Conservation (phyloP, 1,139 yeast species). For the Tardiomyces depauwii region DNA sequence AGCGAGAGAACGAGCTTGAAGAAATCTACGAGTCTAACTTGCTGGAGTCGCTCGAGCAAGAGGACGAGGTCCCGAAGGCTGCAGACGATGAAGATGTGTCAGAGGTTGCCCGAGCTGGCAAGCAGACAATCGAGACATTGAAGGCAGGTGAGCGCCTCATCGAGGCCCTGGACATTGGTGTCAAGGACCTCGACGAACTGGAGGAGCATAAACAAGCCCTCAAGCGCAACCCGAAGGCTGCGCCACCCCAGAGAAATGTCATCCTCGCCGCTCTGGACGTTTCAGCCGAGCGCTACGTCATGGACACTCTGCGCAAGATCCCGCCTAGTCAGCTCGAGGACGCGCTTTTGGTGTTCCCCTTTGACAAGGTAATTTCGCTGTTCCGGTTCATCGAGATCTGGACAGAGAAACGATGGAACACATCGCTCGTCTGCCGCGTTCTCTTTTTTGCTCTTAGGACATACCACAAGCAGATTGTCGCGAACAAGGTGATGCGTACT, state of each 20-base stretch:
- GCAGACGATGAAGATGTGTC: slow-evolving; percentile 41
- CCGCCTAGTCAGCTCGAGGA: slow-evolving; percentile 84
- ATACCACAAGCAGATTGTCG: slow-evolving; percentile 58
- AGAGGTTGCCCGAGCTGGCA: slow-evolving; percentile 55
- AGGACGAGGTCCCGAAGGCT: slow-evolving; percentile 22
- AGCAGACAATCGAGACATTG: slow-evolving; percentile 82
- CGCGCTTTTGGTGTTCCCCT: slow-evolving; percentile 82
- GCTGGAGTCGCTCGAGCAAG: slow-evolving; percentile 21
- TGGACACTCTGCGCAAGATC: slow-evolving; percentile 57
- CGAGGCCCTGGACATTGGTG: slow-evolving; percentile 85
- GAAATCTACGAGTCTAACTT: slow-evolving; percentile 58
- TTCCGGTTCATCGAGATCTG: slow-evolving; percentile 66
- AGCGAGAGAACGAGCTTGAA: slow-evolving; percentile 89
- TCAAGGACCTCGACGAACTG: slow-evolving; percentile 52
- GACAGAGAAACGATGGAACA: slow-evolving; percentile 42
- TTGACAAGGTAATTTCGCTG: slow-evolving; percentile 65
- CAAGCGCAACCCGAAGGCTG: slow-evolving; percentile 31
- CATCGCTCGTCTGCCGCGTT: slow-evolving; percentile 61
- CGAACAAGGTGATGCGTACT: slow-evolving; percentile 27
- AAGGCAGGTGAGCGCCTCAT: slow-evolving; percentile 90
- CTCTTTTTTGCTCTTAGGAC: slow-evolving; percentile 60
- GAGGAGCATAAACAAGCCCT: slow-evolving; percentile 38
- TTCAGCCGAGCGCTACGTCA: slow-evolving; percentile 67
- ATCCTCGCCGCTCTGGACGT: slow-evolving; percentile 59
- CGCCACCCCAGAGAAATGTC: slow-evolving; percentile 62